phyloP scores from a whole-genome alignment of 2,329 filamentous ascomycete genomes.

The Mollisiaceae sp. region DNA sequence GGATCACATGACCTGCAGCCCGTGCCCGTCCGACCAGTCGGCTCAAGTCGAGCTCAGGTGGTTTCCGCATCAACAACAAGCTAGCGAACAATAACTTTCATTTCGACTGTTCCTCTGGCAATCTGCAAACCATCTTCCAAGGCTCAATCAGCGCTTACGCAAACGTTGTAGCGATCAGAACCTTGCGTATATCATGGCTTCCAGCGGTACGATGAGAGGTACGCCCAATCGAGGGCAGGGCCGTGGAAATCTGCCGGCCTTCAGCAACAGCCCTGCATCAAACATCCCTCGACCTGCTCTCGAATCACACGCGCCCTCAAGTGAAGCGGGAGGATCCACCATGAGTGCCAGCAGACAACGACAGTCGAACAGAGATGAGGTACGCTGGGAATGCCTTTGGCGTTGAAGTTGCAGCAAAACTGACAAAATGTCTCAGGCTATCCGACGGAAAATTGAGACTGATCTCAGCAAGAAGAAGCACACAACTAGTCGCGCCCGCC shows the following conservation, averaged over 20 bases:
- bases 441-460: slow-evolving; percentile 94
- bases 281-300: slow-evolving; percentile 75
- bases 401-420: slow-evolving; percentile 12
- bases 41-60: background rate
- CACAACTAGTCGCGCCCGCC: slow-evolving; percentile 75
- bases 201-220: slow-evolving; percentile 64
- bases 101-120: background rate
- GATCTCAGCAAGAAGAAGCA: slow-evolving; percentile 98
- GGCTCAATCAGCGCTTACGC: slow-evolving; percentile 28
- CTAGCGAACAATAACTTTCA: slow-evolving; percentile 11
- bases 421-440: slow-evolving; percentile 66
- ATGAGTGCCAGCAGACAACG: slow-evolving; percentile 95
- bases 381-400: slow-evolving; percentile 49
- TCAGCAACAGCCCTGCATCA: slow-evolving; percentile 67
- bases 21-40: slow-evolving; percentile 9
- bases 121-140: background rate
- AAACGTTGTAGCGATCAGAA: background rate
- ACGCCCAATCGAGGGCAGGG: slow-evolving; percentile 67
- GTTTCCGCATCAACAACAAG: slow-evolving; percentile 26
- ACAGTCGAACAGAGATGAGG: slow-evolving; percentile 98
- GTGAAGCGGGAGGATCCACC: slow-evolving; percentile 62
- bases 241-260: slow-evolving; percentile 61
- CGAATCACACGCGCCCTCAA: slow-evolving; percentile 59
- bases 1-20: background rate
- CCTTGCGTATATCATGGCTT: slow-evolving; percentile 37